Evolutionary conservation across 1,284 basidiomycete genomes (phyloP).

Genomic region (Fomitiporia mediterranea): DNA sequence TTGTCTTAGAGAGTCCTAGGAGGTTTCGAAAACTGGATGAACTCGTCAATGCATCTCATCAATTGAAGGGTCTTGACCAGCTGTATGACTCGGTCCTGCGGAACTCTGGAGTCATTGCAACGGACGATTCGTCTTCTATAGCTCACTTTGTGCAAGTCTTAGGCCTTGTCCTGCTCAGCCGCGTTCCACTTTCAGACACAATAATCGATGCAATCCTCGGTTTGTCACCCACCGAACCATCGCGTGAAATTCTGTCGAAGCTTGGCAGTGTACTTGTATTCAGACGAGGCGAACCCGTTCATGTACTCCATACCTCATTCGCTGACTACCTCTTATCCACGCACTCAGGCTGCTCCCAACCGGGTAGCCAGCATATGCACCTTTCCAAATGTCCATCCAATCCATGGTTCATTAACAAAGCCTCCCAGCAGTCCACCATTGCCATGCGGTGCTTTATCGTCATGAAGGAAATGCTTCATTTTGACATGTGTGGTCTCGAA

Average conservation of each 20-base stretch:
- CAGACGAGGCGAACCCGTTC: background rate
- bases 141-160: background rate
- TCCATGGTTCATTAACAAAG: too few relatives aligned
- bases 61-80: slow-evolving; percentile 1
- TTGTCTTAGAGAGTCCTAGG: background rate
- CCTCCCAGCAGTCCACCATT: too few relatives aligned
- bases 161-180: background rate
- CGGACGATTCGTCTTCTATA: background rate
- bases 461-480: too few relatives aligned
- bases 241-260: background rate
- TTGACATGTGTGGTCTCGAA: too few relatives aligned
- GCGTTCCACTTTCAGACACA: background rate
- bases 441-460: too few relatives aligned
- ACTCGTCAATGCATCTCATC: background rate
- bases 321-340: slow-evolving; percentile 1
- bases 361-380: too few relatives aligned
- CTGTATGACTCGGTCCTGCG: background rate
- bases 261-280: background rate
- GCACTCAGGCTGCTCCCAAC: too few relatives aligned
- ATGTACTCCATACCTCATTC: slow-evolving; percentile 8
- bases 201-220: background rate
- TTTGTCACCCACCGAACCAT: background rate
- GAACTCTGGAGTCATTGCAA: background rate
- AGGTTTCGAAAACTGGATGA: background rate
- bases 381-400: too few relatives aligned